phyloP scores from a whole-genome alignment of 2,329 filamentous ascomycete species.

The Sphaerulina musiva region DNA sequence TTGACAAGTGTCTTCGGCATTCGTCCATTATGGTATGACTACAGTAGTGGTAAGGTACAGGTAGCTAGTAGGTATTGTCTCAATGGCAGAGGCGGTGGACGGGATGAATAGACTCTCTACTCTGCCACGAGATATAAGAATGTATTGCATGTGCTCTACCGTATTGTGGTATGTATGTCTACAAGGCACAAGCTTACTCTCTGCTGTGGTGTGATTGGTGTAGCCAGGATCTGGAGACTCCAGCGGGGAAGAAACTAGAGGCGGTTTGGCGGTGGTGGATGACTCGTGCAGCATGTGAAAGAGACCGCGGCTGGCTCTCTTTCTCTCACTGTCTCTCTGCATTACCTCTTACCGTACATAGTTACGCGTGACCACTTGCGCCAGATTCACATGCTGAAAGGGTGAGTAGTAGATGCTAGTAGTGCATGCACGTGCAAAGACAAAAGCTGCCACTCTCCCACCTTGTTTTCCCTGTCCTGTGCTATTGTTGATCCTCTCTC shows the following conservation, averaged over 20 bases:
- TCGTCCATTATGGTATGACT: too few species aligned
- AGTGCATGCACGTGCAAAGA: slow-evolving; percentile 1
- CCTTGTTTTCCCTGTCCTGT: background rate
- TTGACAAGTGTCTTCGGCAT: background rate
- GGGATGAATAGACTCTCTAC: too few species aligned
- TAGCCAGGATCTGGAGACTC: background rate
- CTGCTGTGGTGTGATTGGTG: slow-evolving; percentile 1
- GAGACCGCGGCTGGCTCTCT: background rate
- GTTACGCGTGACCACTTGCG: background rate
- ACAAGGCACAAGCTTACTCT: slow-evolving; percentile 1
- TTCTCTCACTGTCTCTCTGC: background rate
- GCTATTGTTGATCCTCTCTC: background rate
- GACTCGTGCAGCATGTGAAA: slow-evolving; percentile 2
- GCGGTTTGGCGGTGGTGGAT: too few species aligned
- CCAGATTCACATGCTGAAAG: slow-evolving; percentile 5
- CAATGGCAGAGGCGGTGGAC: too few species aligned
- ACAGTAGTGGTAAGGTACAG: too few species aligned
- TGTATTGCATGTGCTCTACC: background rate
- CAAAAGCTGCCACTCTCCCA: slow-evolving; percentile 1
- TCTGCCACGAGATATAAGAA: background rate
- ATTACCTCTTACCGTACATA: background rate
- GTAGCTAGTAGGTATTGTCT: too few species aligned
- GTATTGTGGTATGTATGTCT: background rate
- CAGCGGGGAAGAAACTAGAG: slow-evolving; percentile 1
- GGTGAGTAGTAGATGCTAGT: background rate